phyloP scores from a whole-genome alignment of 768 basidiomycete genomes.

The Krasilnikovozyma curviuscula region DNA sequence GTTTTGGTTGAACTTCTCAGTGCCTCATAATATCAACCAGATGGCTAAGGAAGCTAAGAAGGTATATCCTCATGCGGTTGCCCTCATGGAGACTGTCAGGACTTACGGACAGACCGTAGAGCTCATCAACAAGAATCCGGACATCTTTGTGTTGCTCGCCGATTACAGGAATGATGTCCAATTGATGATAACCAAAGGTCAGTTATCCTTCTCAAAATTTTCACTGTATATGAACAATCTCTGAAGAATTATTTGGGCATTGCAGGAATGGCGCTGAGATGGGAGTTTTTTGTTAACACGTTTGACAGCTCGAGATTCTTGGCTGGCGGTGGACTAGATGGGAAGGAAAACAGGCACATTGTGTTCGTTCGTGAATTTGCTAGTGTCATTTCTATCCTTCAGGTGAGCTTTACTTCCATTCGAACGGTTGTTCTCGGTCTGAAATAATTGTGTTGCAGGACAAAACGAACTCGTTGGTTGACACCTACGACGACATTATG shows the following conservation, averaged over 20 bases:
- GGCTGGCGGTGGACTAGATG: constrained; percentile 41
- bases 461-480: constrained; percentile 84
- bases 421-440: neutral
- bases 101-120: constrained; percentile 92
- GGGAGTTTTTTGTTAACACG: constrained; percentile 92
- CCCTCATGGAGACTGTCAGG: constrained; percentile 85
- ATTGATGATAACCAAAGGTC: constrained; percentile 77
- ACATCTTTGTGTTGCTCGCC: constrained; percentile 82
- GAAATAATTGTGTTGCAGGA: constrained; percentile 35
- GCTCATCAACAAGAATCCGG: constrained; percentile 71
- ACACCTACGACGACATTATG: constrained; percentile 67
- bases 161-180: constrained; percentile 86
- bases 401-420: constrained; percentile 31
- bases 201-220: constrained; percentile 18
- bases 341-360: constrained; percentile 68
- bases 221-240: neutral
- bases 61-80: constrained; percentile 91
- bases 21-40: constrained; percentile 82
- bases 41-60: constrained; percentile 98
- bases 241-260: neutral
- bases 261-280: constrained; percentile 78
- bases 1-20: constrained; percentile 86
- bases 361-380: constrained; percentile 92
- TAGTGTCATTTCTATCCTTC: constrained; percentile 71
- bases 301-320: constrained; percentile 68